Conservation (phyloP, 2,329 filamentous ascomycete genomes). For the Aureobasidium vineae region DNA sequence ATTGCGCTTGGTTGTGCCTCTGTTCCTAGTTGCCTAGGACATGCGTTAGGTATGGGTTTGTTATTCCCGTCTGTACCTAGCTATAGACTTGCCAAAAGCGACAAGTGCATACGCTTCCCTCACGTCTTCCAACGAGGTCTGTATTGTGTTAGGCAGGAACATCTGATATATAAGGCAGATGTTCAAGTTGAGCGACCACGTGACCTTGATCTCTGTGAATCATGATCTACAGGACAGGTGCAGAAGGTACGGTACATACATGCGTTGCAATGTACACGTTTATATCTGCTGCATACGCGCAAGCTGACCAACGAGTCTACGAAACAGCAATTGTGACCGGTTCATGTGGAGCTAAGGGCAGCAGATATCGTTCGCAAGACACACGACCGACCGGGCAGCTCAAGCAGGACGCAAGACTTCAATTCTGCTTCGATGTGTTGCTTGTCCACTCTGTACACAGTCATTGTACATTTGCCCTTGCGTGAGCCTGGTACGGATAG, state of each 20-base stretch:
- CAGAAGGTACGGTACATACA: background rate
- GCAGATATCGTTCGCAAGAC: background rate
- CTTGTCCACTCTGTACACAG: background rate
- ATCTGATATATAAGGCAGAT: background rate
- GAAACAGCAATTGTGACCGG: no score
- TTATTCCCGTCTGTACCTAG: background rate
- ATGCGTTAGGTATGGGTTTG: background rate
- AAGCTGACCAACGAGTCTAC: background rate
- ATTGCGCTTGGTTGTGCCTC: background rate
- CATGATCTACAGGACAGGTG: constrained; percentile 18
- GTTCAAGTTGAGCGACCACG: background rate
- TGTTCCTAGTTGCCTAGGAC: background rate
- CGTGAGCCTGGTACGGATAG: background rate
- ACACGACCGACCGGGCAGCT: background rate
- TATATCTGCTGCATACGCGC: background rate
- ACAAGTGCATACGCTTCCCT: background rate
- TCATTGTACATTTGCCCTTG: background rate
- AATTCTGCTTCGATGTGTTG: background rate
- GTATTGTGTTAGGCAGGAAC: background rate
- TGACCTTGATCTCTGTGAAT: background rate
- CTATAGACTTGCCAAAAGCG: background rate
- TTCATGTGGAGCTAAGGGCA: background rate
- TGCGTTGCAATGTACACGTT: constrained; percentile 13
- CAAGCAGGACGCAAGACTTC: background rate
- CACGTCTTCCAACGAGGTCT: no score